phyloP scores from a whole-genome alignment of 2,329 filamentous ascomycete genomes.

The Arthrobotrys sphaeroides region DNA sequence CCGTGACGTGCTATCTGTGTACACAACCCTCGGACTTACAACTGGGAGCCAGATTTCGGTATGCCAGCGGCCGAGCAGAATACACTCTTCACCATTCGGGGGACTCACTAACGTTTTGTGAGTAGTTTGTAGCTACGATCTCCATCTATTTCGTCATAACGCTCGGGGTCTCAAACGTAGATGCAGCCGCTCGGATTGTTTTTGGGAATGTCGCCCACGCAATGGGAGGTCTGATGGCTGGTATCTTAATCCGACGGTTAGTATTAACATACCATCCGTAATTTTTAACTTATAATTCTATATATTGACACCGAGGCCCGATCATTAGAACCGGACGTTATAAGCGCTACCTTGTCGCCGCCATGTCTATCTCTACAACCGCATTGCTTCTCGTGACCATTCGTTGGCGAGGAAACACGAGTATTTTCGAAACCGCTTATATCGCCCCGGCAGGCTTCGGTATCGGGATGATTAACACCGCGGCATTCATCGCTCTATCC shows the following conservation, averaged over 20 bases:
- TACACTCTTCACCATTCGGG: no score
- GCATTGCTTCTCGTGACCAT: slow-evolving; percentile 59
- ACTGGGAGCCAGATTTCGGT: slow-evolving; percentile 48
- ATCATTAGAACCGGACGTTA: slow-evolving; percentile 68
- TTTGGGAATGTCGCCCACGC: slow-evolving; percentile 75
- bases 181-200: slow-evolving; percentile 71
- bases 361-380: slow-evolving; percentile 56
- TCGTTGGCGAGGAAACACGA: slow-evolving; percentile 70
- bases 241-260: slow-evolving; percentile 64
- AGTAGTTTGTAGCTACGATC: slow-evolving; percentile 70
- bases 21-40: slow-evolving; percentile 63
- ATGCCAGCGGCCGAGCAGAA: not conserved
- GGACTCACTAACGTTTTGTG: not conserved
- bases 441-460: slow-evolving; percentile 67
- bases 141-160: slow-evolving; percentile 77
- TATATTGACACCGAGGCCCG: not conserved
- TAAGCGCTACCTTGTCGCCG: slow-evolving; percentile 67
- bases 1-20: slow-evolving; percentile 67
- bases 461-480: slow-evolving; percentile 56
- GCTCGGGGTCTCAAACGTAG: slow-evolving; percentile 67
- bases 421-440: slow-evolving; percentile 63
- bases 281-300: slow-evolving; percentile 49
- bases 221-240: slow-evolving; percentile 70
- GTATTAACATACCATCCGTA: not conserved
- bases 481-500: slow-evolving; percentile 44